Percentiles rank a stretch among this genome's conserved stretches.
Conservation (phyloP, 306 rosid genomes). For the Erythrophleum fordii region DNA sequence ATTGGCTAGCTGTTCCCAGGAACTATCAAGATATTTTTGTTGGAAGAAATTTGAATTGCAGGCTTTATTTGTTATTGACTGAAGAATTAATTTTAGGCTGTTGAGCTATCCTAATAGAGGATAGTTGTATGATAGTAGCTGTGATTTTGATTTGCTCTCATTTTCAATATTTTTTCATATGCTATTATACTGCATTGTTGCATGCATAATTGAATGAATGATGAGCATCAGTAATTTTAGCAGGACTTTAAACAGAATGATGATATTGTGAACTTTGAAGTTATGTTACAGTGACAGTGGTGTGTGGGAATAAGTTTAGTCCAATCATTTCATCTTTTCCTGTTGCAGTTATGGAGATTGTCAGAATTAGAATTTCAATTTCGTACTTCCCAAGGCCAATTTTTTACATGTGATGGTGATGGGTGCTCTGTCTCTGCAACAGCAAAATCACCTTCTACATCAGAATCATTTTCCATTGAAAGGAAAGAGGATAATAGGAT, state of each 20-base stretch:
- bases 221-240: not conserved
- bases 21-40: conserved; percentile 1
- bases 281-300: conserved; percentile 3
- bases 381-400: conserved; percentile 69
- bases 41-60: conserved; percentile 1
- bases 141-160: conserved; percentile 21
- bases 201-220: conserved; percentile 19
- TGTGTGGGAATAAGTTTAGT: conserved; percentile 22
- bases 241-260: not conserved
- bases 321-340: conserved; percentile 1
- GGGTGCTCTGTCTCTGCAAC: conserved; percentile 70
- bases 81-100: conserved; percentile 13
- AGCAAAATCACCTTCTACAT: conserved; percentile 57
- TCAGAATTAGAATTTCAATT: conserved; percentile 75
- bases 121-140: conserved; percentile 5
- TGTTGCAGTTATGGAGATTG: conserved; percentile 80
- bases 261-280: conserved; percentile 10
- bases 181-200: conserved; percentile 13
- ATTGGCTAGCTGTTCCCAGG: conserved; percentile 12
- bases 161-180: conserved; percentile 13
- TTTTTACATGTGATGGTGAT: conserved; percentile 69
- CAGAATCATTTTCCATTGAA: conserved; percentile 68
- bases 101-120: conserved; percentile 5
- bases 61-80: conserved; percentile 10
- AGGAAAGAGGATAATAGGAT: conserved; percentile 55